A percentile compares a stretch with the other conserved stretches of the same genome.
Evolutionary conservation across 495 filamentous ascomycete species (phyloP).

Genomic region (Staphylotrichum longicolle): DNA sequence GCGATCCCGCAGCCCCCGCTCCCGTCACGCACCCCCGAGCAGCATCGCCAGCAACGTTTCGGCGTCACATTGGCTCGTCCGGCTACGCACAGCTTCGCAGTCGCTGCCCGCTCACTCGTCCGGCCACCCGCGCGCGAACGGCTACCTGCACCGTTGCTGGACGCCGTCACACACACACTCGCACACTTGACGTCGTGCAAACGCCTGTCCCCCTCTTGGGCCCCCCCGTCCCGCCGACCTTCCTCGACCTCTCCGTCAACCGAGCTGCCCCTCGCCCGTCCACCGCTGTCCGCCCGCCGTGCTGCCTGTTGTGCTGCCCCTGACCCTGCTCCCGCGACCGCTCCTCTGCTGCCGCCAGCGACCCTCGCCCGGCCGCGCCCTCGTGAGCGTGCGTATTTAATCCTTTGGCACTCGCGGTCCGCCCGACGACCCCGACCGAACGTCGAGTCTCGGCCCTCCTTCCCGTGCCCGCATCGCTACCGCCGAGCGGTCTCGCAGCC

Average conservation of each 20-base stretch:
- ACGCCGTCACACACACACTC: constrained; percentile 29
- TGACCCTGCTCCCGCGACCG: constrained; percentile 13
- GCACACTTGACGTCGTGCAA: constrained; percentile 21
- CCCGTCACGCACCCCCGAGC: constrained; percentile 15
- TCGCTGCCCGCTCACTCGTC: constrained; percentile 20
- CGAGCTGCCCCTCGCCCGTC: not conserved
- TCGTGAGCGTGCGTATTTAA: constrained; percentile 20
- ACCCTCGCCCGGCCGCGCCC: not conserved
- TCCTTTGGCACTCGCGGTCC: constrained; percentile 19
- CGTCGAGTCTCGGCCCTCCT: constrained; percentile 24
- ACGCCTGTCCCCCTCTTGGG: constrained; percentile 17
- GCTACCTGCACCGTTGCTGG: constrained; percentile 32
- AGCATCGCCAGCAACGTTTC: constrained; percentile 26
- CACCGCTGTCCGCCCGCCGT: not conserved
- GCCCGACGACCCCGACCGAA: constrained; percentile 22
- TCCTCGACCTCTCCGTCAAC: not conserved
- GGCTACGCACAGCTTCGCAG: constrained; percentile 18
- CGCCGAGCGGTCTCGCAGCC: constrained; percentile 31
- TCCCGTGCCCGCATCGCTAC: constrained; percentile 28
- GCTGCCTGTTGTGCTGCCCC: constrained; percentile 13
- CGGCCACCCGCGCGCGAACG: constrained; percentile 23
- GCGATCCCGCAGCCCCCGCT: constrained; percentile 1
- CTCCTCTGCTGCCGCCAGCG: not conserved
- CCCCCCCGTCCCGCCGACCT: not conserved
- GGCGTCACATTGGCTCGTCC: constrained; percentile 27